Evolutionary conservation across 257 asterid genomes (phyloP).

Genomic region (Solanum chiquidenum): DNA sequence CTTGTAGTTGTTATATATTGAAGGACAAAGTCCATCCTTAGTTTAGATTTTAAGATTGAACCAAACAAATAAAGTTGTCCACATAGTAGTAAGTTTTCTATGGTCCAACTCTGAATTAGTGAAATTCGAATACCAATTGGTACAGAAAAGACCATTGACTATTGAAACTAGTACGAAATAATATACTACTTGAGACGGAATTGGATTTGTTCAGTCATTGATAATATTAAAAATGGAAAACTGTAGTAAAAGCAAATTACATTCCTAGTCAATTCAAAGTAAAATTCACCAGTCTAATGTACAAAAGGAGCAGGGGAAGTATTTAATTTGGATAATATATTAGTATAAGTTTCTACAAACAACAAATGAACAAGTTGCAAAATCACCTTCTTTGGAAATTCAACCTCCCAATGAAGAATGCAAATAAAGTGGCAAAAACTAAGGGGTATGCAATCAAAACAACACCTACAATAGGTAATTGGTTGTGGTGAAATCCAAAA

Average conservation of each 20-base stretch:
- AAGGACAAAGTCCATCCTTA: not conserved
- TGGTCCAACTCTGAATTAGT: not conserved
- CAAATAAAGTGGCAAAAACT: conserved; percentile 26
- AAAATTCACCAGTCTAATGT: not conserved
- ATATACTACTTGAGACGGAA: not conserved
- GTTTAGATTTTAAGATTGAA: not conserved
- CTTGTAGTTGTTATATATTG: not conserved
- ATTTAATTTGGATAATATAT: not conserved
- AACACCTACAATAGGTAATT: conserved; percentile 35
- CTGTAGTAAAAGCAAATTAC: not conserved
- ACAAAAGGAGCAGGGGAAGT: not conserved
- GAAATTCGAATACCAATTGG: not conserved
- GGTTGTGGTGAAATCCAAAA: conserved; percentile 27
- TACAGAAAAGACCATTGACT: not conserved
- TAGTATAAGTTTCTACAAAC: not conserved
- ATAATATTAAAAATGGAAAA: not conserved
- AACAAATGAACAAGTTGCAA: not conserved
- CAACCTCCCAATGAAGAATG: conserved; percentile 20
- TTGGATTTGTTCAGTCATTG: not conserved
- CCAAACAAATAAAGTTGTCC: not conserved
- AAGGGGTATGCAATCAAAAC: conserved; percentile 27
- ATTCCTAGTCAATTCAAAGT: not conserved
- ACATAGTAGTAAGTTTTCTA: not conserved
- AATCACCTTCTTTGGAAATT: conserved; percentile 34
- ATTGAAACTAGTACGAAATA: not conserved